Evolutionary conservation across 495 filamentous ascomycete genomes (phyloP), one percentile per base, ranked within the genome.

Genomic region (Parachaetomium inaequale): DNA sequence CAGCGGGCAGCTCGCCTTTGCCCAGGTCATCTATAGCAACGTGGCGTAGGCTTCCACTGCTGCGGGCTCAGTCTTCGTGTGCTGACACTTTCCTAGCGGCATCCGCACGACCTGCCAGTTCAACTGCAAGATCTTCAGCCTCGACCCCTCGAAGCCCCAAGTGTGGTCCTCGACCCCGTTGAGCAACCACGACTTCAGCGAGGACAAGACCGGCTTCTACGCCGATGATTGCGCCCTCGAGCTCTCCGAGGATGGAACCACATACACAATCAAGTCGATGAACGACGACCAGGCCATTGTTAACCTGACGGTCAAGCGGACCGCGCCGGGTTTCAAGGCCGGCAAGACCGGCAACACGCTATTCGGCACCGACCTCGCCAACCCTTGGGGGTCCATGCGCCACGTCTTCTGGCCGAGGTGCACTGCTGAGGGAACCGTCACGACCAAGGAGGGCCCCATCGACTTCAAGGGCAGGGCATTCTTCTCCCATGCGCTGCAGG

Each of bases 21-120:
- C 82, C 55, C 95, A 98, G 81, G 82, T 97, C 74, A 96, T 98
- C 72, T 97, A 97, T 83, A 96, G 89, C 78, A 98, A 96, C 76
- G 90, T 98, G 75, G 88, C 84, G 94, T 97, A 84, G 81, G 92
- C 72, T 36, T 53, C 38, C 43, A 28, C 55, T 40, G 45, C 2
- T 19, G 42, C 14, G 23, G 55, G 10, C 36, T 31, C 54, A 28
- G 58, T 34, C 59, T 38, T 63, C 51, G 14, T n/a, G 14, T 54
- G 69, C 76, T 76, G 64, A 81, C 72, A 38, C 56, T 29, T 55
- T 36, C 45, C 70, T 68, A 98, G 94, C 51, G 92, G 93, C 71
- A 83, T 98, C 58, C 88, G 89, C 54, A 91, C 88, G 23, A 98
- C 92, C 36, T 86, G 84, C 56, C 94, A 98, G 77, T 94, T 96